phyloP scores from a whole-genome alignment of 192 early-diverging fungal species.

The Tieghemiomyces parasiticus region DNA sequence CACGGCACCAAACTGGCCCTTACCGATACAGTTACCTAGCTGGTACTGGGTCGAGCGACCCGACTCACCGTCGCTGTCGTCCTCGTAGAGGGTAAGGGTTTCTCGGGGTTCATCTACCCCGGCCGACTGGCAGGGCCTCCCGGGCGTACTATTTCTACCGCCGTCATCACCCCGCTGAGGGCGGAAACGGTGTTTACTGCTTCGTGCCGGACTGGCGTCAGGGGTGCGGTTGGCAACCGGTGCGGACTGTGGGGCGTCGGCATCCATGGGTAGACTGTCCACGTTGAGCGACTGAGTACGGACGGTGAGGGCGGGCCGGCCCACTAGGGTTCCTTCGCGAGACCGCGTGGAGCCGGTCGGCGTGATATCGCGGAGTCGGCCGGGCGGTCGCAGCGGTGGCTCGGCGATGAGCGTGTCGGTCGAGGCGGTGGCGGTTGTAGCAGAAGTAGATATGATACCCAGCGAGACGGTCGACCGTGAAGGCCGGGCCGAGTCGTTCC shows the following conservation, averaged over 20 bases:
- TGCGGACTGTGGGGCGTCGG: no score
- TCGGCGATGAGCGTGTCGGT: slow-evolving; percentile 5
- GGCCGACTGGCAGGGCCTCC: neutral
- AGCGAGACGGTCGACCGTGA: slow-evolving; percentile 3
- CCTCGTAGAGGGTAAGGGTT: slow-evolving; percentile 26
- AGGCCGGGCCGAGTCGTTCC: neutral
- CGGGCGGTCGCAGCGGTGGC: no score
- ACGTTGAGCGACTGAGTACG: neutral
- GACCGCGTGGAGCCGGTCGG: neutral
- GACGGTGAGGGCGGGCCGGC: neutral
- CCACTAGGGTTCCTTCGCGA: neutral
- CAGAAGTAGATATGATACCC: no score
- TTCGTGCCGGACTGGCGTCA: neutral
- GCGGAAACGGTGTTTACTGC: neutral
- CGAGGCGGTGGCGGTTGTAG: neutral
- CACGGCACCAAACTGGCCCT: slow-evolving; percentile 80
- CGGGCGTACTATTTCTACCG: no score
- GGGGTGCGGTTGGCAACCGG: neutral
- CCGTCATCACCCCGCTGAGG: neutral
- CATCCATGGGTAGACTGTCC: no score
- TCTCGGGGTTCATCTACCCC: neutral
- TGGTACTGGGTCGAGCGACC: slow-evolving; percentile 46
- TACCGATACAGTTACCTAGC: slow-evolving; percentile 78
- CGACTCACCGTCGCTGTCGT: slow-evolving; percentile 18
- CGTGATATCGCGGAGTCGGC: no score